phyloP scores from a whole-genome alignment of 208 protist genomes.

The Leishmania gerbilli region DNA sequence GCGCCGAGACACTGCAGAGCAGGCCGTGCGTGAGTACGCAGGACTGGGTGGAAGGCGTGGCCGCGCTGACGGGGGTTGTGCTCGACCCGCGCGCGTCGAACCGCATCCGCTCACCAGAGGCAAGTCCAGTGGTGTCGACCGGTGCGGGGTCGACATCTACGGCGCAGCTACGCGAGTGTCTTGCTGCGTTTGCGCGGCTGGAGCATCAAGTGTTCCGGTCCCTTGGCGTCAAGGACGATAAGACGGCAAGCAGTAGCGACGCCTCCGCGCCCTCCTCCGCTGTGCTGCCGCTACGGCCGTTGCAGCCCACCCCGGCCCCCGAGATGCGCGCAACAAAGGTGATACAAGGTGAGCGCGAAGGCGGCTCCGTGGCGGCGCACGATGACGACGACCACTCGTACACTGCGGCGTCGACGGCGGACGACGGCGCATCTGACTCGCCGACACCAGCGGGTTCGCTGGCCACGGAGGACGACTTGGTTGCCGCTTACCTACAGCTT shows the following conservation, averaged over 20 bases:
- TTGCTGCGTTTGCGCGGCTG: constrained; percentile 15
- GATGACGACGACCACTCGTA: neutral
- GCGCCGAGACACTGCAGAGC: constrained; percentile 18
- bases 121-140: neutral
- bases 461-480: constrained; percentile 19
- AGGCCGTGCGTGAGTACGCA: constrained; percentile 27
- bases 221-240: neutral
- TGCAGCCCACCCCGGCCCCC: neutral
- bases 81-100: constrained; percentile 10
- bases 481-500: constrained; percentile 51
- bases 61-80: constrained; percentile 28
- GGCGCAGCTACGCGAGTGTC: constrained; percentile 7
- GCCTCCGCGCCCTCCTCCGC: neutral
- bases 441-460: neutral
- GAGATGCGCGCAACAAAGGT: neutral
- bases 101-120: neutral
- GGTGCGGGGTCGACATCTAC: neutral
- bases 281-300: neutral
- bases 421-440: neutral
- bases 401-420: neutral
- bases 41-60: constrained; percentile 43
- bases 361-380: neutral
- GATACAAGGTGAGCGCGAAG: neutral
- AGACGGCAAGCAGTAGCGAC: neutral
- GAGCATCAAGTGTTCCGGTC: constrained; percentile 2